Conservation (phyloP, 371 early-diverging fungal genomes). For the Saksenaea oblongispora region DNA sequence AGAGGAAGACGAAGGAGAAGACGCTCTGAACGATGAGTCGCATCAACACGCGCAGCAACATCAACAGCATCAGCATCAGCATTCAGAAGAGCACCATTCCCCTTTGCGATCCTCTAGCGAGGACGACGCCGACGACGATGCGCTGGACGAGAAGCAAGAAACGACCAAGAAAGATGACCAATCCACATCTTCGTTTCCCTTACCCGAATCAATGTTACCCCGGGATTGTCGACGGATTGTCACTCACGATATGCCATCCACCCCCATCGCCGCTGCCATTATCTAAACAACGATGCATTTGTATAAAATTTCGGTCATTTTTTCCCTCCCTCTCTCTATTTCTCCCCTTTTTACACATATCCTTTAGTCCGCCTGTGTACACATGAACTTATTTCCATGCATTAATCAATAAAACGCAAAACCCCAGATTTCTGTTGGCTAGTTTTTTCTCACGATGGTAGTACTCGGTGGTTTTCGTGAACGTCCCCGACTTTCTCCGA, state of each 20-base stretch:
- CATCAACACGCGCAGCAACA: background rate
- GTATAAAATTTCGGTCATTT: background rate
- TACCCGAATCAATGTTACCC: constrained; percentile 7
- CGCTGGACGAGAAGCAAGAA: background rate
- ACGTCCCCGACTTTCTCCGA: constrained; percentile 3
- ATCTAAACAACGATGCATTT: background rate
- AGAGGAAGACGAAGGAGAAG: constrained; percentile 26
- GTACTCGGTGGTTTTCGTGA: constrained; percentile 1
- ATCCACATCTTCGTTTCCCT: constrained; percentile 3
- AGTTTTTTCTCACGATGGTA: constrained; percentile 1
- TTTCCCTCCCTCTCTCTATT: background rate
- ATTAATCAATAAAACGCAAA: background rate
- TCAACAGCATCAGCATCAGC: background rate
- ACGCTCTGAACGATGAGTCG: background rate
- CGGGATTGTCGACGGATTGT: constrained; percentile 22
- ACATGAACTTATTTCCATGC: background rate
- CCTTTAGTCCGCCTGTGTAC: background rate
- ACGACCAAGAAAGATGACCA: background rate
- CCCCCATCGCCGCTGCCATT: background rate
- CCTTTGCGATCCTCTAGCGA: constrained; percentile 8
- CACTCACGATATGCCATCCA: background rate
- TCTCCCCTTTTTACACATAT: background rate
- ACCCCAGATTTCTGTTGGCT: background rate
- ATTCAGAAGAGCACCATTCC: constrained; percentile 6
- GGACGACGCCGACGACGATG: background rate